Evolutionary conservation across 768 basidiomycete species (phyloP).

Genomic region (Hypsizygus marmoreus): DNA sequence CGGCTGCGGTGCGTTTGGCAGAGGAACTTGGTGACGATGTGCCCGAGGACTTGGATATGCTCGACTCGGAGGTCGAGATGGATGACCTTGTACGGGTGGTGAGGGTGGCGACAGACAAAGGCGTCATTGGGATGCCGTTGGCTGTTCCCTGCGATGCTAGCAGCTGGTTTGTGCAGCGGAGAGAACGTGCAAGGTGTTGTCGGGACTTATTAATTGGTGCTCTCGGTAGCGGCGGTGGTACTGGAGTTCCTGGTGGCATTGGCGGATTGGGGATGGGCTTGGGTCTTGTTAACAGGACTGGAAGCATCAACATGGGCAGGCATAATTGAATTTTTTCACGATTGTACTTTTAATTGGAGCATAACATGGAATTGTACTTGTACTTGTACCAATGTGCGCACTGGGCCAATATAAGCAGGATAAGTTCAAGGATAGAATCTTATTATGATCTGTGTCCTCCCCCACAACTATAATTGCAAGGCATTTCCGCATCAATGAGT

Average conservation of each 20-base stretch:
- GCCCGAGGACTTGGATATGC: slow-evolving; percentile 71
- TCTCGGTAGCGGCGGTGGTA: slow-evolving; percentile 41
- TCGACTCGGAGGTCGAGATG: slow-evolving; percentile 86
- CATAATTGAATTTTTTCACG: slow-evolving; percentile 1
- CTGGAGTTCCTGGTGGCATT: slow-evolving; percentile 30
- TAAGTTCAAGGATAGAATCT: too few species aligned
- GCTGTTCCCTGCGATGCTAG: slow-evolving; percentile 75
- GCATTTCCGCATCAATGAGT: too few species aligned
- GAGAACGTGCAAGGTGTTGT: slow-evolving; percentile 65
- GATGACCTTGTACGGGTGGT: slow-evolving; percentile 72
- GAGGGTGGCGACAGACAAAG: slow-evolving; percentile 53
- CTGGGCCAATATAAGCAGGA: too few species aligned
- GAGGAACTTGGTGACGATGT: slow-evolving; percentile 57
- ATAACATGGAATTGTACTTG: too few species aligned
- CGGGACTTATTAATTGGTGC: slow-evolving; percentile 60
- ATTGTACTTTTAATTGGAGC: too few species aligned
- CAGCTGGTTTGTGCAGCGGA: slow-evolving; percentile 79
- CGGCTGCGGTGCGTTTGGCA: slow-evolving; percentile 48
- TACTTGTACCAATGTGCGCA: too few species aligned
- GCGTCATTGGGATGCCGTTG: slow-evolving; percentile 63
- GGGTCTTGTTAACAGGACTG: slow-evolving; percentile 30
- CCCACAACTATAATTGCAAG: too few species aligned
- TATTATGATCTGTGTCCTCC: too few species aligned
- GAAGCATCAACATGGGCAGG: slow-evolving; percentile 22
- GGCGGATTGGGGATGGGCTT: slow-evolving; percentile 26